Evolutionary conservation across 805 yeast species (phyloP).

Genomic region (Candida mattraensis): DNA sequence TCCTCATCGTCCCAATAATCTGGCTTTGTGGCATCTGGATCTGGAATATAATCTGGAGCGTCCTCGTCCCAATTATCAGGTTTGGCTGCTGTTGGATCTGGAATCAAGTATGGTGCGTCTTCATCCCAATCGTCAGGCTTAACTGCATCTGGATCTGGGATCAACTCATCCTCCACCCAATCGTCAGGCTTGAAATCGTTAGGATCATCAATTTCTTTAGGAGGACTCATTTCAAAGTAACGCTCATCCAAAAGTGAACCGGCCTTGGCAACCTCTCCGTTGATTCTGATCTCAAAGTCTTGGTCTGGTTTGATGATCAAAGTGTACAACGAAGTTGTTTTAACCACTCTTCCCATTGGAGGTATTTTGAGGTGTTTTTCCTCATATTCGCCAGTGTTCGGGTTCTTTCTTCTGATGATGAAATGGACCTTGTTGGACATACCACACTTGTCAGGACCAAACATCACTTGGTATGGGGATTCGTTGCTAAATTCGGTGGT

Average conservation of each 20-base stretch:
- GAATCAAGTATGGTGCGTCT: constrained; percentile 58
- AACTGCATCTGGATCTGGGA: constrained; percentile 64
- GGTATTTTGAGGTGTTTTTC: constrained; percentile 70
- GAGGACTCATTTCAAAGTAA: constrained; percentile 61
- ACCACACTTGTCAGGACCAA: constrained; percentile 94
- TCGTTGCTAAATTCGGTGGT: constrained; percentile 52
- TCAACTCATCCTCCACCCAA: constrained; percentile 73
- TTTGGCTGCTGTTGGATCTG: constrained; percentile 63
- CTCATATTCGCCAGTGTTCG: constrained; percentile 53
- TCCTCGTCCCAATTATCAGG: constrained; percentile 84
- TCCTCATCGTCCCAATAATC: constrained; percentile 87
- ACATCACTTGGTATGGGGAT: constrained; percentile 83
- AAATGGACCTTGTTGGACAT: constrained; percentile 76
- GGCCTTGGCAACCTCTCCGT: constrained; percentile 70
- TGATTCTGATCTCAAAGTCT: constrained; percentile 75
- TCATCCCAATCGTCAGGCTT: constrained; percentile 91
- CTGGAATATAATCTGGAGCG: constrained; percentile 55
- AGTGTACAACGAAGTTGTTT: constrained; percentile 70
- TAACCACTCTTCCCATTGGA: constrained; percentile 62
- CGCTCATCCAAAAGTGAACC: constrained; percentile 64
- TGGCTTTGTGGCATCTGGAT: constrained; percentile 68
- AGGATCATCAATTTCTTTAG: constrained; percentile 58
- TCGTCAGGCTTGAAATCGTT: constrained; percentile 67
- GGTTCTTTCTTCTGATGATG: constrained; percentile 61
- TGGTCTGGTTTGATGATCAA: constrained; percentile 64